Evolutionary conservation across 352 stramenopile species (phyloP), one percentile per base, ranked within the genome.

Genomic region (Globisporangium splendens): DNA sequence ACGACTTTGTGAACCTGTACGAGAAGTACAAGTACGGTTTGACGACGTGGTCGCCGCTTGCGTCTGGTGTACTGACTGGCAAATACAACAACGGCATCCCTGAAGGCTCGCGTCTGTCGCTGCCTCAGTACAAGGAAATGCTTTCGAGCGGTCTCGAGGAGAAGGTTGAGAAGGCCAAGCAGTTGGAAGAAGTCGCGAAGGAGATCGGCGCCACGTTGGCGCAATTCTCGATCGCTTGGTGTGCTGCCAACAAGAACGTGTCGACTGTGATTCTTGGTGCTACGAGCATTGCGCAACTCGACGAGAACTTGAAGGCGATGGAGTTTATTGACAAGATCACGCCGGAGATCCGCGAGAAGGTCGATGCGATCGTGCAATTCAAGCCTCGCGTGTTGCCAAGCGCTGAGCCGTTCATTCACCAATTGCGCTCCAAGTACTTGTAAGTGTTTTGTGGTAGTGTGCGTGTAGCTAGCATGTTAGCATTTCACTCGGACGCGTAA

Each of bases 71-170:
- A 10, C 59, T 95, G 3, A 91, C 86, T 38, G 82, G 82, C 46
- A 93, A 93, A 60, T 93, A 93, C 82, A 88, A 72, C 61, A 79
- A 79, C n/a, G 78, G 76, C 2, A 86, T 90, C 35, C 84, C 84
- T 6, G 82, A 84, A 8, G 83, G 75, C 35, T 95, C 72, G 15
- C 80, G 72, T 65, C 50, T 85, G 41, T 83, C 75, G 28, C 70
- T 86, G 35, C 62, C 73, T 3, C 50, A 64, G 53, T 86, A 79
- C 67, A 86, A 83, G 65, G 56, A 61, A 13, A 63, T 80, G 66
- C 52, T 86, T 39, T 69, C 76, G 61, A 65, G 84, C 59, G 79
- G 61, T 1, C 44, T 86, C 4, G 63, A 84, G 31, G 72, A 81
- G 24, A 31, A 31, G 24, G 24, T 31, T 31, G 24, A 31, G 39